Base-by-base conservation (phyloP, 148 eudicot genomes). In the Amaranthus hypochondriacus region DNA sequence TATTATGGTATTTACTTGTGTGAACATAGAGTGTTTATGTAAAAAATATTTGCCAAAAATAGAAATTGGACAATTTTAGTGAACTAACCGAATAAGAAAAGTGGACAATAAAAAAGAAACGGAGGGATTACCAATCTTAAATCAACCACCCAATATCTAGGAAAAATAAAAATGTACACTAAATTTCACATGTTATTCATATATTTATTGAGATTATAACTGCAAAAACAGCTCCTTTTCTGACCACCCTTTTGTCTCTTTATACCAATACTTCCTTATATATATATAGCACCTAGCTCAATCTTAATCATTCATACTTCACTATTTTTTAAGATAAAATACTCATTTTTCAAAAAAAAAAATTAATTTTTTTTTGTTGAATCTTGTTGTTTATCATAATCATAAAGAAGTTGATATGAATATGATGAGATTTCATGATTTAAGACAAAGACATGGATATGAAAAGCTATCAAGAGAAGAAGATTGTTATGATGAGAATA, bases 241-340 rank as follows among this genome's bases (percentile, higher is more conserved):
- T 73, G 74, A 67, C 50, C 9, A 58, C 66, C 61, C 46, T 73
- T 78, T 79, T 79, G 81, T 74, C 81, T 47, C 51, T 18, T 69
- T 65, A 66, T 66, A 21, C 56, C 63, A 68, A 53, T 56, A 62
- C 28, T 44, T 74, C 54, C 60, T 62, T 56, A 9, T 70, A 78
- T 73, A 79, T 21, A 77, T 70, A 70, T 68, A 51, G 11, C 0
- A 43, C 75, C 47, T 13, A 51, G 44, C 61, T 10, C 50, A 60
- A 50, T 68, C 73, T 56, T 68, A 73, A 68, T 67, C 78, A 55
- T 54, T 10, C 76, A 66, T 57, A 71, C 53, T 57, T 1, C 14
- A 54, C 55, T 50, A 48, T 39, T 11, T 48, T 49, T 0, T 6
- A 50, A 18, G 8, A 6, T 48, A 49, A 49, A 49, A 67, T 7